Percentiles rank a stretch among this genome's conserved stretches.
Conservation (phyloP, 164 flowering plant species). For the Amborella trichopoda region DNA sequence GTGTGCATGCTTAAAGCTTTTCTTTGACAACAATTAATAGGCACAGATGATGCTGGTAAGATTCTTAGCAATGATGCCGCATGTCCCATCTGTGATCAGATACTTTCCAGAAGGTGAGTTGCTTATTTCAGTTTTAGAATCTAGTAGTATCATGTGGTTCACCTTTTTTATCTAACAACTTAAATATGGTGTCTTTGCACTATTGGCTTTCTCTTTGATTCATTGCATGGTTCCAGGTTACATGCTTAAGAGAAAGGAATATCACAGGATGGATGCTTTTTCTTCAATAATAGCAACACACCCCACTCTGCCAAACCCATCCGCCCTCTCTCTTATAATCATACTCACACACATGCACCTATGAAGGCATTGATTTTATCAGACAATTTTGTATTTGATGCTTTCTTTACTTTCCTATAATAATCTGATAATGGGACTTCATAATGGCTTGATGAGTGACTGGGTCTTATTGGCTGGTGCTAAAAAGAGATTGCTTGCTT, state of each 20-base stretch:
- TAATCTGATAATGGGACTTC: too few species aligned
- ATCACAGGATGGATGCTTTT: too few species aligned
- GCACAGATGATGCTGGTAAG: slow-evolving; percentile 89
- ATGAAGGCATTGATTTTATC: too few species aligned
- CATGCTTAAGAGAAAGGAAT: not conserved
- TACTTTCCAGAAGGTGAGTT: slow-evolving; percentile 78
- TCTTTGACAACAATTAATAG: slow-evolving; percentile 42
- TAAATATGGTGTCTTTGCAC: not conserved
- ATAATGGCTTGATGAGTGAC: too few species aligned
- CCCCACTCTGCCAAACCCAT: too few species aligned
- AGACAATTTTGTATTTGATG: too few species aligned
- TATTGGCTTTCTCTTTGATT: not conserved
- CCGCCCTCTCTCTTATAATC: too few species aligned
- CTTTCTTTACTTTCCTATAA: too few species aligned
- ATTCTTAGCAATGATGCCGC: slow-evolving; percentile 84
- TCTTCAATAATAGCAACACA: too few species aligned
- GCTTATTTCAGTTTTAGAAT: not conserved
- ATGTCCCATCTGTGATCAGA: slow-evolving; percentile 96
- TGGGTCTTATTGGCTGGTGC: too few species aligned
- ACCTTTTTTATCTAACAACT: not conserved
- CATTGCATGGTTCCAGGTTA: not conserved
- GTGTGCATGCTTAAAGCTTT: not conserved
- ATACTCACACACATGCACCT: too few species aligned
- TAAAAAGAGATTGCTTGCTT: too few species aligned
- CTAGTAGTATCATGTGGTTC: not conserved